These are phyloP conservation scores for Euclidium syriacum DNA, from an alignment of 345 rosid genomes.

Conservation along the genomic window DNA sequence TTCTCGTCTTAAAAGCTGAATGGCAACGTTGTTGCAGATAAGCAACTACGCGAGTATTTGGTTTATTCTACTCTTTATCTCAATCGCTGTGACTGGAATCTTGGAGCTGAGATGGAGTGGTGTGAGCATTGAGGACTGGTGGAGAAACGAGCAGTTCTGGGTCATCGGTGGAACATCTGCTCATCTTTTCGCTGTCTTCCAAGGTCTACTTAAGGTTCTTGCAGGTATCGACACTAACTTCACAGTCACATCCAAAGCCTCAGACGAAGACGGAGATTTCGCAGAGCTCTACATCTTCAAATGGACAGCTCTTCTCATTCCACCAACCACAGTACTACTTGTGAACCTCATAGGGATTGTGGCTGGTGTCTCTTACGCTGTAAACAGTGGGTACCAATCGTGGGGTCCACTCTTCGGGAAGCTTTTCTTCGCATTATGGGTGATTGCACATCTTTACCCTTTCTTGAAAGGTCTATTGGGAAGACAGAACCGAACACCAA, in stretches of 20 bases:
- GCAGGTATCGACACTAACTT: conserved; percentile 98
- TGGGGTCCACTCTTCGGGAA: conserved; percentile 99
- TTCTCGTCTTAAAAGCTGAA: neutral
- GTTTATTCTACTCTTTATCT: conserved; percentile 92
- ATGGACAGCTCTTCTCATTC: conserved; percentile 98
- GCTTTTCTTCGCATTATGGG: conserved; percentile 97
- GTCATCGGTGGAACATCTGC: conserved; percentile 99
- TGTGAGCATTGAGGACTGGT: conserved; percentile 93
- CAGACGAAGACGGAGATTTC: conserved; percentile 91
- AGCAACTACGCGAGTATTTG: conserved; percentile 97
- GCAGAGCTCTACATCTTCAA: conserved; percentile 95
- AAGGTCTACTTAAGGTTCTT: conserved; percentile 92
- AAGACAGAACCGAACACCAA: conserved; percentile 94
- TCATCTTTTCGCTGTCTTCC: conserved; percentile 97
- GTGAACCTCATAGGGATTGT: conserved; percentile 94
- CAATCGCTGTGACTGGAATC: conserved; percentile 83
- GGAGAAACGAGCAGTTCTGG: conserved; percentile 99
- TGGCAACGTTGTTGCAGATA: conserved; percentile 50
- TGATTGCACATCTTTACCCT: conserved; percentile 92
- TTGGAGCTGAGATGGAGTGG: conserved; percentile 98
- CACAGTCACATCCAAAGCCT: conserved; percentile 94
- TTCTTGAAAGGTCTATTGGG: conserved; percentile 97
- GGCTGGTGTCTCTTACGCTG: conserved; percentile 93
- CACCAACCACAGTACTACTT: conserved; percentile 88
- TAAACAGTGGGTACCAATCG: conserved; percentile 97